phyloP scores from a whole-genome alignment of 371 early-diverging fungal species.

The Mucor mucedo region DNA sequence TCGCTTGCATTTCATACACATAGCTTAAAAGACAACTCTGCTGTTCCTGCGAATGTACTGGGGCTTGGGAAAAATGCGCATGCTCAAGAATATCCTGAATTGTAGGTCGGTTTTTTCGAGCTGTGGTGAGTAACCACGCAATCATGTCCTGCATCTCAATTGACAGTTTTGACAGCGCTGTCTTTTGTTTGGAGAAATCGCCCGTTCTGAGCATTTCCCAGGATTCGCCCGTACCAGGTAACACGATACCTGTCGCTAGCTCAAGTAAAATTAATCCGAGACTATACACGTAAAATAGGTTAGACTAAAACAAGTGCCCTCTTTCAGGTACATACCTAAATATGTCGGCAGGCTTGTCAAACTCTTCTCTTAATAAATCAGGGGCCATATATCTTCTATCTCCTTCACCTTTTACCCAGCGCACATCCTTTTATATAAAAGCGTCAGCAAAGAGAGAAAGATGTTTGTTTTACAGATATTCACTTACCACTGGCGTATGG shows the following conservation, averaged over 20 bases:
- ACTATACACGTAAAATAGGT: conserved; percentile 42
- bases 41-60: background rate
- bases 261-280: conserved; percentile 92
- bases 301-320: background rate
- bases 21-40: conserved; percentile 10
- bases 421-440: conserved; percentile 22
- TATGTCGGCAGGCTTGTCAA: conserved; percentile 86
- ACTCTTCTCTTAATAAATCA: conserved; percentile 81
- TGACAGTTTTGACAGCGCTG: conserved; percentile 18
- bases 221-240: conserved; percentile 85
- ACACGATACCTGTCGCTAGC: conserved; percentile 75
- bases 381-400: conserved; percentile 97
- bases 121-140: conserved; percentile 67
- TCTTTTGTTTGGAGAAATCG: conserved; percentile 64
- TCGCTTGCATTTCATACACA: conserved; percentile 9
- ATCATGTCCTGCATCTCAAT: conserved; percentile 52
- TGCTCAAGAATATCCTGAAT: conserved; percentile 24
- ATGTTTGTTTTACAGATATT: background rate
- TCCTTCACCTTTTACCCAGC: conserved; percentile 77
- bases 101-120: conserved; percentile 61
- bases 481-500: conserved; percentile 61
- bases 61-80: conserved; percentile 3
- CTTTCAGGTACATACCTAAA: conserved; percentile 65
- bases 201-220: conserved; percentile 86
- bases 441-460: background rate